Evolutionary conservation across 2,329 filamentous ascomycete genomes (phyloP), one percentile per base, ranked within the genome.

Genomic region (Hypoxylon sp.): DNA sequence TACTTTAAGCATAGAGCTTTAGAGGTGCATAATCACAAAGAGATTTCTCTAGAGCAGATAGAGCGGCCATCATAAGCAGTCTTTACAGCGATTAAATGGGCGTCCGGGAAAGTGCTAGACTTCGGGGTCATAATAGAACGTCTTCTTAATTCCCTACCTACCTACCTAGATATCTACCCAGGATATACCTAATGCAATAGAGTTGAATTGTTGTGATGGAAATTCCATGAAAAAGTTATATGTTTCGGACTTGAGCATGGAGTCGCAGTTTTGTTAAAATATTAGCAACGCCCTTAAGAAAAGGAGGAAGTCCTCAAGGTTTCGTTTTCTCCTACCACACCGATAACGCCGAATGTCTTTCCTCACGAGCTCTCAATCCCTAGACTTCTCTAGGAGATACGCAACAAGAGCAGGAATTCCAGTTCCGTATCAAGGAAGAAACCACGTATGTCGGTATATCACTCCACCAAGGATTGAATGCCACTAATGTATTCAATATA

Each of bases 21-120:
- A 68, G 56, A 58, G 61, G 61, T 58, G 62, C 47, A 68, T 62
- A 52, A 37, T 51, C 33, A 50, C 11, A 19, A 46, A 47, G 55
- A 64, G 48, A 52, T 61, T 19, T 58, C 33, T 29, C 14, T 54
- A 37, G 17, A 54, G 42, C 44, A 22, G 47, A 17, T 11, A 35
- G 13, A 46, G 4, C n/a, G 17, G 19, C 14, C 26, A 50, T 29
- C 13, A 19, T 44, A 17, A 37, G 50, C 19, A 44, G 56, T 52
- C 13, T n/a, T 51, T 57, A 61, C 51, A 13, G 26, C 52, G 22
- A 31, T 48, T 17, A 37, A 48, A 35, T 19, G 17, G 48, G 29
- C 5, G n/a, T 14, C 17, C 5, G 13, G 37, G 33, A 50, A 29
- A 17, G 39, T 11, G 17, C n/a, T 59, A 55, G 50, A 52, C n/a